Evolutionary conservation across 345 rosid genomes (phyloP).

Genomic region (Raphanus raphanistrum): DNA sequence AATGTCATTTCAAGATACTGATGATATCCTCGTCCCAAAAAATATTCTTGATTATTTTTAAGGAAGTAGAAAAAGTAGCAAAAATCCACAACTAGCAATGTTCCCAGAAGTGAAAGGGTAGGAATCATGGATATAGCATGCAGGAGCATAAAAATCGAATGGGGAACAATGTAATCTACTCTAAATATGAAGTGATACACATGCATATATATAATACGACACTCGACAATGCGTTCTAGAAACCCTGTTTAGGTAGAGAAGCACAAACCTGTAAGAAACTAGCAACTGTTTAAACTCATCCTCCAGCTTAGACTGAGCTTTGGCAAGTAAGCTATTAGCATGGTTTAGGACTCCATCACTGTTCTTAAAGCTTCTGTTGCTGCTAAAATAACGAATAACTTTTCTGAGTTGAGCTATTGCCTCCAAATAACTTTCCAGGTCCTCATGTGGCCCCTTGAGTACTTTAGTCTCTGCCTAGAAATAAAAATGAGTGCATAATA

Average conservation of each 20-base stretch:
- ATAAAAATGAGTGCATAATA: slow-evolving; percentile 24
- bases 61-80: background rate
- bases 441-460: slow-evolving; percentile 93
- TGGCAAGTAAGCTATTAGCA: slow-evolving; percentile 74
- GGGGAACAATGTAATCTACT: background rate
- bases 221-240: background rate
- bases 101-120: background rate
- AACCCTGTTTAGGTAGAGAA: slow-evolving; percentile 8
- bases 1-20: background rate
- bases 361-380: slow-evolving; percentile 68
- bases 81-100: slow-evolving; percentile 13
- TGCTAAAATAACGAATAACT: slow-evolving; percentile 65
- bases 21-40: background rate
- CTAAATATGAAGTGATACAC: background rate
- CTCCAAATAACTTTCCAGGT: slow-evolving; percentile 81
- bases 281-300: slow-evolving; percentile 90
- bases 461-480: slow-evolving; percentile 90
- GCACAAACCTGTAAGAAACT: slow-evolving; percentile 71
- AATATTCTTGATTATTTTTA: background rate
- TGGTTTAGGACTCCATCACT: slow-evolving; percentile 69
- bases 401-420: slow-evolving; percentile 88
- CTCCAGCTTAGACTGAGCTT: slow-evolving; percentile 89
- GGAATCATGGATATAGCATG: background rate
- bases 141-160: background rate
- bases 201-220: background rate